phyloP scores from a whole-genome alignment of 441 rosid genomes.

The Euphorbia corollata region DNA sequence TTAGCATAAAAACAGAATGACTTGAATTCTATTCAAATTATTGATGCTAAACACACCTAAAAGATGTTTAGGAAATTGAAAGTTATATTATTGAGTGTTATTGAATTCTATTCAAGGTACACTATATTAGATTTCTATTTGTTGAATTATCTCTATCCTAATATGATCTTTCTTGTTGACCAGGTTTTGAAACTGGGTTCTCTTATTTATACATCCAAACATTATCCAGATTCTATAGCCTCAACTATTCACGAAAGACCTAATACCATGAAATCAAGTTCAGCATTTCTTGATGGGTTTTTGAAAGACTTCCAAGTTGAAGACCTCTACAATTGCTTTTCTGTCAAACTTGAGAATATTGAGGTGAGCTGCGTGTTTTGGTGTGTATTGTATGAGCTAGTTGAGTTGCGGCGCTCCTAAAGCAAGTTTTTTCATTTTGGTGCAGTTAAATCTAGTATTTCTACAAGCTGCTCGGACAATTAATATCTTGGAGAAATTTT shows the following conservation, averaged over 20 bases:
- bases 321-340: conserved; percentile 53
- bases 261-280: conserved; percentile 26
- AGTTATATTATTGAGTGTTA: too few species aligned
- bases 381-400: conserved; percentile 15
- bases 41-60: too few species aligned
- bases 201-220: conserved; percentile 38
- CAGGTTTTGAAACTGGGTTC: conserved; percentile 58
- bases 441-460: conserved; percentile 55
- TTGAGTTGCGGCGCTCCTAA: conserved; percentile 19
- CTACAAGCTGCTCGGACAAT: conserved; percentile 34
- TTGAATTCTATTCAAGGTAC: neutral
- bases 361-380: conserved; percentile 41
- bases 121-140: neutral
- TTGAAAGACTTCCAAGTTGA: conserved; percentile 34
- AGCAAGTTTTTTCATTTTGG: conserved; percentile 15
- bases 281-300: conserved; percentile 26
- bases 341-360: conserved; percentile 45
- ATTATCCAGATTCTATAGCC: conserved; percentile 29
- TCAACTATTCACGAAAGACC: conserved; percentile 34
- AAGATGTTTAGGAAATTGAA: neutral
- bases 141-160: neutral
- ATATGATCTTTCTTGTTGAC: conserved; percentile 21
- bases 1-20: too few species aligned
- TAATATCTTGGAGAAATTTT: conserved; percentile 52
- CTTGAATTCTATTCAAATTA: too few species aligned